Evolutionary conservation across 352 stramenopile genomes (phyloP).

Genomic region (Phytophthora gonapodyides): DNA sequence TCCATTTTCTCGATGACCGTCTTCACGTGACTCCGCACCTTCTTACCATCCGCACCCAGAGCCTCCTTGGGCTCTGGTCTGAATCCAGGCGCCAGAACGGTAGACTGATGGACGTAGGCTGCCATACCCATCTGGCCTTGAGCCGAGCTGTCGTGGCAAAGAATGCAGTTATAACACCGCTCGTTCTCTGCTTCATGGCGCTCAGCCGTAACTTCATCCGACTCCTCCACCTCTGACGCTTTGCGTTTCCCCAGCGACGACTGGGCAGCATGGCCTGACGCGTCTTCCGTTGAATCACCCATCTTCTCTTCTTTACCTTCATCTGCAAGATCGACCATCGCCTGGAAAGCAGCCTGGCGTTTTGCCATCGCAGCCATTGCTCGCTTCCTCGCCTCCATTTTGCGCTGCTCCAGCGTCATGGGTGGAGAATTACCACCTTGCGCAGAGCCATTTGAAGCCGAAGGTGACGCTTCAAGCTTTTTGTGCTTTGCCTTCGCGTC

Average conservation of each 20-base stretch:
- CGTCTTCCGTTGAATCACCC: slow-evolving; percentile 30
- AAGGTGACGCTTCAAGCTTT: slow-evolving; percentile 19
- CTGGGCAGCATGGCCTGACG: slow-evolving; percentile 31
- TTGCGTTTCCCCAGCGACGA: slow-evolving; percentile 56
- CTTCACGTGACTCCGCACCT: slow-evolving; percentile 64
- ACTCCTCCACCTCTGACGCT: slow-evolving; percentile 33
- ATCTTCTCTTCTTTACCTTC: slow-evolving; percentile 44
- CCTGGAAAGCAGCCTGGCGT: slow-evolving; percentile 83
- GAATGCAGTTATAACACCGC: slow-evolving; percentile 73
- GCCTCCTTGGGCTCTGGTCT: slow-evolving; percentile 73
- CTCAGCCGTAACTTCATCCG: slow-evolving; percentile 46
- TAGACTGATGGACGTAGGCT: slow-evolving; percentile 88
- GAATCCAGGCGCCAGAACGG: slow-evolving; percentile 77
- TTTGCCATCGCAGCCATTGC: slow-evolving; percentile 81
- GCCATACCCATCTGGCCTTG: slow-evolving; percentile 86
- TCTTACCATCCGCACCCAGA: slow-evolving; percentile 51
- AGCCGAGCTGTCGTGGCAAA: slow-evolving; percentile 82
- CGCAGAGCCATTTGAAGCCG: background rate
- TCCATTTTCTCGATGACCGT: slow-evolving; percentile 88
- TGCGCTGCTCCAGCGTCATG: slow-evolving; percentile 74
- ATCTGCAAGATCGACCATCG: slow-evolving; percentile 74
- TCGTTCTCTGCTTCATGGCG: slow-evolving; percentile 51
- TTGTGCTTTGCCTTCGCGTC: slow-evolving; percentile 37
- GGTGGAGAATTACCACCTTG: slow-evolving; percentile 20
- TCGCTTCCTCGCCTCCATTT: slow-evolving; percentile 77